These are phyloP conservation scores for Tylopilus plumbeoviolaceoides DNA, from an alignment of 768 basidiomycete genomes.

Conservation along the genomic window DNA sequence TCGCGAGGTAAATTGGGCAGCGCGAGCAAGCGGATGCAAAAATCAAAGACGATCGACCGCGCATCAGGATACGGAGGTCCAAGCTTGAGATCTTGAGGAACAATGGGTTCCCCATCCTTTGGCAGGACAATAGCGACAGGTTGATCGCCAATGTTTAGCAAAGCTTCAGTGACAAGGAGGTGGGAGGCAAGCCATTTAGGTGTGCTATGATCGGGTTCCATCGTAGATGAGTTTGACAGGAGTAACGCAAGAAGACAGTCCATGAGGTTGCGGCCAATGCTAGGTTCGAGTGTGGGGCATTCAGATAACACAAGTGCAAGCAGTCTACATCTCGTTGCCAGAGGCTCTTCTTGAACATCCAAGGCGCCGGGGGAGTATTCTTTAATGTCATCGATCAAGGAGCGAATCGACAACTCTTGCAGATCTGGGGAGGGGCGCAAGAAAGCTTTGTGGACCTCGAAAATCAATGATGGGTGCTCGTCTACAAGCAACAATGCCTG, in stretches of 20 bases:
- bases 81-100: constrained; percentile 44
- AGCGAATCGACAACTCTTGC: constrained; percentile 61
- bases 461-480: constrained; percentile 81
- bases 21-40: constrained; percentile 67
- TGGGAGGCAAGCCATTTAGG: constrained; percentile 89
- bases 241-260: constrained; percentile 65
- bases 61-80: constrained; percentile 64
- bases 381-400: constrained; percentile 76
- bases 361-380: constrained; percentile 60
- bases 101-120: constrained; percentile 64
- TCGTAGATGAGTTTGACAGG: constrained; percentile 49
- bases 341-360: constrained; percentile 67
- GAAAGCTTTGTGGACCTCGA: constrained; percentile 83
- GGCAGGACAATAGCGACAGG: constrained; percentile 63
- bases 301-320: constrained; percentile 82
- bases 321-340: constrained; percentile 80
- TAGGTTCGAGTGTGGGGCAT: constrained; percentile 54
- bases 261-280: constrained; percentile 59
- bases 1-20: constrained; percentile 66
- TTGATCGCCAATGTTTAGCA: constrained; percentile 74
- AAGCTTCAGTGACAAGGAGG: constrained; percentile 79
- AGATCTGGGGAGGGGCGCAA: constrained; percentile 56
- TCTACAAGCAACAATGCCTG: constrained; percentile 80
- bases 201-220: constrained; percentile 48
- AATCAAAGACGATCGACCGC: constrained; percentile 66